Base-by-base conservation (phyloP, 1,284 basidiomycete species). In the Puccinia polysora region DNA sequence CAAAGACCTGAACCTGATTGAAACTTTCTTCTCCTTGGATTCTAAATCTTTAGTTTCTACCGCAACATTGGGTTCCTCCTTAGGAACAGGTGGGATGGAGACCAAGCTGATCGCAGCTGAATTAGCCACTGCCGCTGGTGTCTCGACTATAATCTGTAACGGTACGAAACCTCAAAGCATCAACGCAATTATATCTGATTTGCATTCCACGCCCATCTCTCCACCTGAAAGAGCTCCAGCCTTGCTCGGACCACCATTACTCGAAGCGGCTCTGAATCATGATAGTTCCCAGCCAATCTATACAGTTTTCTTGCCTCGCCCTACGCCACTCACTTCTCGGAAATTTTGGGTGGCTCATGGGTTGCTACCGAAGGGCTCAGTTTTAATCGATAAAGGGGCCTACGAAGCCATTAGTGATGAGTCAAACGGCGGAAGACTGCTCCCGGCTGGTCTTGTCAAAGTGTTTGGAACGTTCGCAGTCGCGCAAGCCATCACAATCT, bases 51-150 rank as follows among this genome's bases (percentile, higher is more conserved):
- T 77, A 93, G 94, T 97, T 2, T 91, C 89, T 77, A 96, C 93
- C 0, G 86, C 86, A 2, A 97, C 93, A 0, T 84, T 95, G 4
- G 96, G 95, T 0, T 94, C 91, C 0, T 90, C 86, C 75, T 85
- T 99, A 12, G 96, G 95, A 0, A 98, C 96, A 1, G 96, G 95
- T 0, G 96, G 96, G 4, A 98, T 98, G 96, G 92, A 96, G 81
- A 98, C 96, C 5, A 99, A 98, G 79, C 86, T 98, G 74, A 96
- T 98, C 75, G 95, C 95, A 0, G 95, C 96, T 0, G 96, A 98
- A 79, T 90, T 99, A 15, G 94, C 95, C 0, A 96, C 90, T 0
- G 93, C 88, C 0, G 95, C 94, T 0, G 95, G 96, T 4, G 92
- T 96, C n/a, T 88, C 91, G 0, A 97, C 95, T 0, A 85, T 97